Evolutionary conservation across 2,329 filamentous ascomycete genomes (phyloP).

Genomic region (Diaporthe citriasiana): DNA sequence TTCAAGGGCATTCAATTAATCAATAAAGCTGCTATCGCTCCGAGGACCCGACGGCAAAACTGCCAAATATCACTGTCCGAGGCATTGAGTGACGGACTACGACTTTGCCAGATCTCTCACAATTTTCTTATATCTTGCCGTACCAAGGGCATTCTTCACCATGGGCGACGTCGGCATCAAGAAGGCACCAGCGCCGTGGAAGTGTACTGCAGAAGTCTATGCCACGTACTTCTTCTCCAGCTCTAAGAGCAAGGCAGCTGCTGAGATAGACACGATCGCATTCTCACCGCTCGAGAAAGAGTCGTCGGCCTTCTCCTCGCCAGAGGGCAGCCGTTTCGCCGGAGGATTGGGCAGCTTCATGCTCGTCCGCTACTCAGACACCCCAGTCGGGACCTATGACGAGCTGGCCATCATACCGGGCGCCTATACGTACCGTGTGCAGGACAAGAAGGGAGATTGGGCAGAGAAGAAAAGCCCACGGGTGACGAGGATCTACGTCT

Average conservation of each 20-base stretch:
- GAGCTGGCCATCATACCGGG: slow-evolving; percentile 65
- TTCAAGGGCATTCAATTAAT: not conserved
- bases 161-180: slow-evolving; percentile 23
- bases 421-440: slow-evolving; percentile 58
- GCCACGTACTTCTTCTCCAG: slow-evolving; percentile 58
- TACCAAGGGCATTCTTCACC: not conserved
- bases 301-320: slow-evolving; percentile 57
- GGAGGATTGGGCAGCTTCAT: slow-evolving; percentile 65
- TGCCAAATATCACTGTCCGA: not conserved
- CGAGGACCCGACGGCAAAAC: not conserved
- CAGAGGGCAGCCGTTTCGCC: slow-evolving; percentile 53
- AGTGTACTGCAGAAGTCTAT: slow-evolving; percentile 60
- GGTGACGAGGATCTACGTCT: slow-evolving; percentile 69
- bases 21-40: not conserved
- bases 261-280: slow-evolving; percentile 53
- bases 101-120: not conserved
- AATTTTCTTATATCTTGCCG: not conserved
- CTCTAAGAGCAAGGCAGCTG: slow-evolving; percentile 44
- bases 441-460: slow-evolving; percentile 50
- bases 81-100: not conserved
- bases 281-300: slow-evolving; percentile 63
- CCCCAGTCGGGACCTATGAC: slow-evolving; percentile 67
- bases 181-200: slow-evolving; percentile 57
- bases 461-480: slow-evolving; percentile 54
- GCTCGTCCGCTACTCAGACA: slow-evolving; percentile 64